Percentiles rank a stretch among this genome's conserved stretches.
Evolutionary conservation across 768 basidiomycete genomes (phyloP).

Genomic region (Boletus reticulatus): DNA sequence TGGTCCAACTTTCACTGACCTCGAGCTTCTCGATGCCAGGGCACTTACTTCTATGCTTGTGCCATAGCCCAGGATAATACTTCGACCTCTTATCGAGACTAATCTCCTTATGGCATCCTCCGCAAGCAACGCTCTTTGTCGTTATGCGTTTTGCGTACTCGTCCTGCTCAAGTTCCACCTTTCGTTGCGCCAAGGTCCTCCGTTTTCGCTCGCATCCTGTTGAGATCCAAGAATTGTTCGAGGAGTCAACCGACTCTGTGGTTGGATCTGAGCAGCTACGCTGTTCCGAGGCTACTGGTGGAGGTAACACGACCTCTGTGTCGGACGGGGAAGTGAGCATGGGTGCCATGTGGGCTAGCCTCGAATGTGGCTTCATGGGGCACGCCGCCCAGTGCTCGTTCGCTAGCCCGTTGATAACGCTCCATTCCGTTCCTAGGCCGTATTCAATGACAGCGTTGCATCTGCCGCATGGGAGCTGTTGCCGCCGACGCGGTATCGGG

Average conservation of each 20-base stretch:
- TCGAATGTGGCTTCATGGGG: constrained; percentile 19
- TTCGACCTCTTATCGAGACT: constrained; percentile 34
- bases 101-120: constrained; percentile 29
- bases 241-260: neutral
- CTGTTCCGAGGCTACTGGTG: constrained; percentile 1
- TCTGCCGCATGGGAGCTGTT: constrained; percentile 26
- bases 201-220: constrained; percentile 28
- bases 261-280: neutral
- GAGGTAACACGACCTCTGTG: constrained; percentile 8
- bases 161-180: constrained; percentile 28
- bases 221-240: constrained; percentile 10
- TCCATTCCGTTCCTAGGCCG: constrained; percentile 25
- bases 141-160: constrained; percentile 23
- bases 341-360: constrained; percentile 7
- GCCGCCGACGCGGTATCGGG: constrained; percentile 8
- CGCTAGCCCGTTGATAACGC: constrained; percentile 25
- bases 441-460: constrained; percentile 27
- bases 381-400: constrained; percentile 29
- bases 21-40: constrained; percentile 20
- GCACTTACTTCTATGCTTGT: constrained; percentile 33
- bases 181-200: constrained; percentile 27
- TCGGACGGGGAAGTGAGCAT: constrained; percentile 13
- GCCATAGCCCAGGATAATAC: constrained; percentile 37
- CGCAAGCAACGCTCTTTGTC: constrained; percentile 28
- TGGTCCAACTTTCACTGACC: constrained; percentile 17